These are phyloP conservation scores for Daldinia grandis DNA, from an alignment of 495 filamentous ascomycete genomes.

Conservation along the genomic window DNA sequence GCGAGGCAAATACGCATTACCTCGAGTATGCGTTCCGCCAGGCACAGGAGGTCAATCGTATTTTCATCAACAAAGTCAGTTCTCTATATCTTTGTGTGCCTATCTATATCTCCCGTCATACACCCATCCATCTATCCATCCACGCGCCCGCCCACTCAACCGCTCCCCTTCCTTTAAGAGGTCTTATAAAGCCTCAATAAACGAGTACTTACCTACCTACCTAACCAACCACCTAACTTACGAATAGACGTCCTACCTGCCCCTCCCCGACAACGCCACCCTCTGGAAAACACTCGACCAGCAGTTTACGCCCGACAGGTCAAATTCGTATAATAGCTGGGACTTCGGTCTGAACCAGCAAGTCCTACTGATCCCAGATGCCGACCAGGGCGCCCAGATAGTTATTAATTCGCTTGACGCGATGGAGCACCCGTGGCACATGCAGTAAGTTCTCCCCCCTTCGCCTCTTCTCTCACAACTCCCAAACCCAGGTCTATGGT, in stretches of 20 bases:
- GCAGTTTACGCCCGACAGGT: constrained; percentile 36
- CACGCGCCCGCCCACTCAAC: background rate
- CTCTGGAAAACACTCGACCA: constrained; percentile 46
- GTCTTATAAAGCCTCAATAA: background rate
- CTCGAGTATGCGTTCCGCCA: constrained; percentile 47
- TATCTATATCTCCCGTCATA: background rate
- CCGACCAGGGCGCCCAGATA: constrained; percentile 70
- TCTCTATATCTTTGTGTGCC: background rate
- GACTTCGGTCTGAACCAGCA: constrained; percentile 46
- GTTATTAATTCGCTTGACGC: constrained; percentile 74
- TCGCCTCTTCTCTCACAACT: no score
- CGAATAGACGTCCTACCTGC: constrained; percentile 41
- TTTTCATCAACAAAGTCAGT: constrained; percentile 47
- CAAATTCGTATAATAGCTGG: constrained; percentile 47
- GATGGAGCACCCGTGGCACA: constrained; percentile 50
- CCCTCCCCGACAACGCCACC: constrained; percentile 40
- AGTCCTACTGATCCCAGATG: constrained; percentile 60
- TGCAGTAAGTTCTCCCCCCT: constrained; percentile 37
- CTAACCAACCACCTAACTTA: background rate
- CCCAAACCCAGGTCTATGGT: background rate
- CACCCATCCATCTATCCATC: no score
- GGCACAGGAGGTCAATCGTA: constrained; percentile 47
- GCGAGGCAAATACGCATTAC: constrained; percentile 43
- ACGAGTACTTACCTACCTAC: background rate
- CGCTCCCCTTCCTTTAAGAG: background rate